Evolutionary conservation across 2,329 filamentous ascomycete genomes (phyloP).

Genomic region (Fusarium tricinctum): DNA sequence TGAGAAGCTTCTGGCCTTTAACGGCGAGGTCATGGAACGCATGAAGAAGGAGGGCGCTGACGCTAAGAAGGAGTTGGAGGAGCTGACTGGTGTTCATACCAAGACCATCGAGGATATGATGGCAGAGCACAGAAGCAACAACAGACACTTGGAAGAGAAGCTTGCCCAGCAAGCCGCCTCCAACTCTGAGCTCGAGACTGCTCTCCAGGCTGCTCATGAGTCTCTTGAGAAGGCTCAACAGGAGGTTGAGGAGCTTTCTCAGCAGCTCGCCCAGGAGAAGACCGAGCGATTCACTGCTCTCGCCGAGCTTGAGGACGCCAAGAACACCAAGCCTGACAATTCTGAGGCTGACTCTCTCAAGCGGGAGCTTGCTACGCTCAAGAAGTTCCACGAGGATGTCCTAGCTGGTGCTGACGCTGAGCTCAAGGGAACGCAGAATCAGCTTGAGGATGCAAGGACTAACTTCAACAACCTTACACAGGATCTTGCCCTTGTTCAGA

Average conservation of each 20-base stretch:
- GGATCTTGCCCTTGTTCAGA: constrained; percentile 64
- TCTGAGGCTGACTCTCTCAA: constrained; percentile 67
- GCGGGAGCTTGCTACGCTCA: constrained; percentile 63
- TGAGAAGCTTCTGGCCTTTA: constrained; percentile 60
- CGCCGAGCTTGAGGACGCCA: constrained; percentile 71
- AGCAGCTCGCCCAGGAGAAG: constrained; percentile 70
- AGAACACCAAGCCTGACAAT: constrained; percentile 69
- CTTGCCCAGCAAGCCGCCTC: constrained; percentile 55
- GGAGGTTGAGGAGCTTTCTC: constrained; percentile 65
- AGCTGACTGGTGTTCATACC: constrained; percentile 55
- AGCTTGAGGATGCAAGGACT: constrained; percentile 54
- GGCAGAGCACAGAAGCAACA: constrained; percentile 56
- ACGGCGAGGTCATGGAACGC: constrained; percentile 59
- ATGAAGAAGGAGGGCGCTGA: constrained; percentile 58
- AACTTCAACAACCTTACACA: constrained; percentile 55
- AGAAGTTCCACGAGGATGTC: constrained; percentile 62
- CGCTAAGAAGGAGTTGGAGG: constrained; percentile 61
- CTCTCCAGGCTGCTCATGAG: constrained; percentile 58
- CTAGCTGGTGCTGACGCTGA: constrained; percentile 54
- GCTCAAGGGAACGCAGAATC: constrained; percentile 55
- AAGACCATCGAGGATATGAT: constrained; percentile 59
- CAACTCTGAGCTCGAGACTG: constrained; percentile 54
- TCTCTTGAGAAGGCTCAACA: constrained; percentile 61
- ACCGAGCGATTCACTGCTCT: constrained; percentile 71
- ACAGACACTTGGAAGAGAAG: constrained; percentile 54